Percentiles rank a stretch among this genome's conserved stretches.
Conservation (phyloP, 2,329 filamentous ascomycete genomes). For the Rugonectria rugulosa region DNA sequence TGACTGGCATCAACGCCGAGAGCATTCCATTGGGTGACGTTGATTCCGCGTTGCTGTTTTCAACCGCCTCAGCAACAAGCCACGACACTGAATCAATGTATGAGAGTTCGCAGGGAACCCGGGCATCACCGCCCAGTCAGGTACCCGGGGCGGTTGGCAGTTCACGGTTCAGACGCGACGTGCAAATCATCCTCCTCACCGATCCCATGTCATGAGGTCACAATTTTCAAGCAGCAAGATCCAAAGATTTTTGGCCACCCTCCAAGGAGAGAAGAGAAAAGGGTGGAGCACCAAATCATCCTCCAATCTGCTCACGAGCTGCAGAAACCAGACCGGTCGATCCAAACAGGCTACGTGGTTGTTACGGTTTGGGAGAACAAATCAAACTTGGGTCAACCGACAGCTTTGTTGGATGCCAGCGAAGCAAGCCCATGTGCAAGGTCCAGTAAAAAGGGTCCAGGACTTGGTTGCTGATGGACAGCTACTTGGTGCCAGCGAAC, state of each 20-base stretch:
- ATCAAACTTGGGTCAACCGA: conserved; percentile 8
- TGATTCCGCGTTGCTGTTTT: too few relatives aligned
- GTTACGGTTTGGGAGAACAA: background rate
- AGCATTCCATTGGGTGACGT: too few relatives aligned
- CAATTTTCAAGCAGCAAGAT: too few relatives aligned
- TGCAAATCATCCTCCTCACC: too few relatives aligned
- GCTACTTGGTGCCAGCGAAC: background rate
- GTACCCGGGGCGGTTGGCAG: too few relatives aligned
- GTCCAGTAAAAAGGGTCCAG: conserved; percentile 18
- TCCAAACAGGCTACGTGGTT: conserved; percentile 21
- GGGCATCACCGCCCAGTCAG: too few relatives aligned
- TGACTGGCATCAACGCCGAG: too few relatives aligned
- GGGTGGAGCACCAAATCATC: background rate
- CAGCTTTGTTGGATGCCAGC: conserved; percentile 27
- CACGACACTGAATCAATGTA: too few relatives aligned
- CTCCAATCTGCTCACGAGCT: conserved; percentile 12
- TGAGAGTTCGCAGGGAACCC: too few relatives aligned
- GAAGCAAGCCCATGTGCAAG: conserved; percentile 28
- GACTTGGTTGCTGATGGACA: conserved; percentile 7
- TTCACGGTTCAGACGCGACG: too few relatives aligned
- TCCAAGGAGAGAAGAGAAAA: background rate
- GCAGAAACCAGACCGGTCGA: background rate
- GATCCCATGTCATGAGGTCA: too few relatives aligned
- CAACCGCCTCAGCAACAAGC: too few relatives aligned
- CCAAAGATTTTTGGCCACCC: background rate